phyloP scores from a whole-genome alignment of 495 filamentous ascomycete species.

The Neurospora discreta region DNA sequence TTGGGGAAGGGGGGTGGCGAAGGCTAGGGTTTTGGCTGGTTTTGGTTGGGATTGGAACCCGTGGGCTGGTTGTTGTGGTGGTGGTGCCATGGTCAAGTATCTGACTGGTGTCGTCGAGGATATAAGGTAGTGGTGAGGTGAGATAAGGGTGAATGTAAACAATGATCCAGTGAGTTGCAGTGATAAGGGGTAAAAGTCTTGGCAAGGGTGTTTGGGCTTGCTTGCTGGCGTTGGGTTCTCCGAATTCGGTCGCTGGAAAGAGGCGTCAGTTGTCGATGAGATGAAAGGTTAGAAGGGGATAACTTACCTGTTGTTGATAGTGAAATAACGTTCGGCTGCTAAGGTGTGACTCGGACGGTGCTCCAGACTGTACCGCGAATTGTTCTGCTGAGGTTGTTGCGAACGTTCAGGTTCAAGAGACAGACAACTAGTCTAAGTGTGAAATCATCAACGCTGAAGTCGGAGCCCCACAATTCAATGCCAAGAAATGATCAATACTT shows the following conservation, averaged over 20 bases:
- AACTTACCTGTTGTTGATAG: not conserved
- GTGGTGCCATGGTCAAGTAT: not conserved
- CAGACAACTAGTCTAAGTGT: not conserved
- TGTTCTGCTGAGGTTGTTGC: not conserved
- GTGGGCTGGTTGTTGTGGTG: not conserved
- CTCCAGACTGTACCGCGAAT: not conserved
- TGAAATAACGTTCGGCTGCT: not conserved
- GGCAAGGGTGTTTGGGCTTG: not conserved
- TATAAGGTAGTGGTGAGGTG: not conserved
- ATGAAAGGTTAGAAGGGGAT: not conserved
- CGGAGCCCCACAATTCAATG: not conserved
- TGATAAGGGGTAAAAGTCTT: not conserved
- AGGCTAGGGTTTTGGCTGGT: constrained; percentile 2
- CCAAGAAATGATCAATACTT: not conserved
- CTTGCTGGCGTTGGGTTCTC: not conserved
- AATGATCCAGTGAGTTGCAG: not conserved
- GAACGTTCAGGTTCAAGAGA: not conserved
- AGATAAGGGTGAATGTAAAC: not conserved
- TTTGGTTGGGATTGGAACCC: not conserved
- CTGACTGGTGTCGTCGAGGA: not conserved
- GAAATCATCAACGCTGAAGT: not conserved
- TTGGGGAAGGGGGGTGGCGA: constrained; percentile 26
- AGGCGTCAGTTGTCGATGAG: not conserved
- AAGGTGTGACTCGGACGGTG: not conserved
- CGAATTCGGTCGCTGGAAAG: not conserved